These are phyloP conservation scores for Exophiala calicioides DNA, from an alignment of 2,329 filamentous ascomycete genomes.

Conservation along the genomic window DNA sequence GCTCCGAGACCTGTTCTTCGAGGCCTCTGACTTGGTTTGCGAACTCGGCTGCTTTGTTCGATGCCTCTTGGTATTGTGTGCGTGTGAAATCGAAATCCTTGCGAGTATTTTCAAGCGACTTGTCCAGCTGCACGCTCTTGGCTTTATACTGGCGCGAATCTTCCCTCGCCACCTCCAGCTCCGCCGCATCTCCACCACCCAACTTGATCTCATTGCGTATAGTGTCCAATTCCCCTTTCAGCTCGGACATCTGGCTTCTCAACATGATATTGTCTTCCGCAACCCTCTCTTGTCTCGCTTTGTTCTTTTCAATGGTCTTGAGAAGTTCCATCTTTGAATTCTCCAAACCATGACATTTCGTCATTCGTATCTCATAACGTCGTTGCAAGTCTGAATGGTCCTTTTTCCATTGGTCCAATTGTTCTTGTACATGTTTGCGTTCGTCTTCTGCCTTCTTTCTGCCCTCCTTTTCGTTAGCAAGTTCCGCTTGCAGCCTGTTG, in stretches of 20 bases:
- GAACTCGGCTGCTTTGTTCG: conserved; percentile 45
- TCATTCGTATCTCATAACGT: conserved; percentile 45
- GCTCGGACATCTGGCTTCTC: conserved; percentile 42
- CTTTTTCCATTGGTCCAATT: conserved; percentile 38
- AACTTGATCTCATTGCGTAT: conserved; percentile 43
- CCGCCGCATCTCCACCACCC: conserved; percentile 38
- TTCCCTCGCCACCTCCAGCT: conserved; percentile 43
- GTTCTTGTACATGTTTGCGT: conserved; percentile 33
- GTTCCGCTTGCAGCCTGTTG: conserved; percentile 27
- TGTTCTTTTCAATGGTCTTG: conserved; percentile 34
- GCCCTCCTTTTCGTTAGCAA: conserved; percentile 25
- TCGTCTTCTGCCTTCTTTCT: conserved; percentile 37
- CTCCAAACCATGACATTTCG: conserved; percentile 40
- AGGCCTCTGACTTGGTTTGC: conserved; percentile 42
- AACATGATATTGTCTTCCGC: conserved; percentile 42
- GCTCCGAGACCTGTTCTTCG: conserved; percentile 39
- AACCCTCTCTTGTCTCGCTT: conserved; percentile 39
- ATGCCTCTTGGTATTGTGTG: conserved; percentile 50
- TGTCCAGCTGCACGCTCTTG: conserved; percentile 37
- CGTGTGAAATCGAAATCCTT: conserved; percentile 49
- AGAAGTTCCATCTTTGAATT: conserved; percentile 35
- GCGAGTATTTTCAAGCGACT: conserved; percentile 43
- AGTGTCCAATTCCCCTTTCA: conserved; percentile 42
- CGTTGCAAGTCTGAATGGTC: conserved; percentile 42
- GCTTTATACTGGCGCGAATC: conserved; percentile 32